Evolutionary conservation across 805 yeast species (phyloP), one percentile per base, ranked within the genome.

Genomic region (Saccharomycopsis fodiens): DNA sequence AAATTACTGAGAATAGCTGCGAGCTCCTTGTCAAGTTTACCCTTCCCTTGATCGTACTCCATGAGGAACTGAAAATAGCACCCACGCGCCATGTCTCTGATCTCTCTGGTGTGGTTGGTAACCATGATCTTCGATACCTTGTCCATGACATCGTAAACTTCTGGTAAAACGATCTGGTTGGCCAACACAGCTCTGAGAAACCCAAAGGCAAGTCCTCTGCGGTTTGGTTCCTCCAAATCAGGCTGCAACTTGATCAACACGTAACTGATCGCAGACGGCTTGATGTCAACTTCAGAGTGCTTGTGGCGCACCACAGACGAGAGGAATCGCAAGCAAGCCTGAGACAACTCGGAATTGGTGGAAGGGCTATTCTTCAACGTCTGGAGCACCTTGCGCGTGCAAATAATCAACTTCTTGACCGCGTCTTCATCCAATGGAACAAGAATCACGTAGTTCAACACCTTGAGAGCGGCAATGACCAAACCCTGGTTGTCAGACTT

Each of bases 21-120:
- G 64, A 91, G 81, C 53, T 86, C 94, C 55, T 82, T 85, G 52
- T 85, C 93, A 40, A 93, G 61, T 52, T 86, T 75, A 3, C 91
- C 88, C 55, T 80, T 73, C 27, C 97, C 88, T 65, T 91, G 97
- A 55, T 95, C 97, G 58, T 85, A 93, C 55, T 88, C 96, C 83
- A 87, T 83, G 57, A 93, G 65, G 55, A 93, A 93, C 55, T 81
- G 88, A 60, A 78, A 83, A 59, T 79, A 93, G 1, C 84, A 78
- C 52, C 85, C 76, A 62, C 97, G 74, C 6, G 97, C 78, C 62
- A 84, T 79, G 55, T 83, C 89, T 48, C 97, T 73, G 44, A 87
- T 85, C 57, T 82, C 87, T 42, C 76, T 76, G 2, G 91, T 72
- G 48, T 87, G 96, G 62, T 85, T 86, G 1, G 95, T 89, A 22